phyloP scores from a whole-genome alignment of 2,329 filamentous ascomycete genomes.

The Colletotrichum sublineola region DNA sequence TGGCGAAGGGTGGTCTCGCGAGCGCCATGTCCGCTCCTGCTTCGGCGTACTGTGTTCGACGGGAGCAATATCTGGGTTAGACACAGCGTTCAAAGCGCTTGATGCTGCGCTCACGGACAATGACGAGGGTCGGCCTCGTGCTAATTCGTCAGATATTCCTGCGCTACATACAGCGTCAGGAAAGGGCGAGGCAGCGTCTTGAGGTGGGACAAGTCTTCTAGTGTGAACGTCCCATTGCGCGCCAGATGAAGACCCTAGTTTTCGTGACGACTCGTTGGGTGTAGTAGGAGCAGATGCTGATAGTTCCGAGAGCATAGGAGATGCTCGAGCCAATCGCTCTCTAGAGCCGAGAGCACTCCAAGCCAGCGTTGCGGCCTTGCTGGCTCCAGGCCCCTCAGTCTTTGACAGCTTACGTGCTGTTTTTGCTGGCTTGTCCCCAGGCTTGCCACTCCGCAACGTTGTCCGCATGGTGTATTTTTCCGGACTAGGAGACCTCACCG shows the following conservation, averaged over 20 bases:
- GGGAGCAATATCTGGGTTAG: conserved; percentile 37
- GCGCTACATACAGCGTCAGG: conserved; percentile 47
- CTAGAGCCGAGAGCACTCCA: conserved; percentile 65
- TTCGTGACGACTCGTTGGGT: conserved; percentile 51
- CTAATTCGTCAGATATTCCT: conserved; percentile 58
- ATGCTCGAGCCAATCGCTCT: conserved; percentile 51
- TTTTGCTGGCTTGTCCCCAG: conserved; percentile 58
- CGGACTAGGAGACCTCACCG: conserved; percentile 66
- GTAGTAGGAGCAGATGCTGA: conserved; percentile 45
- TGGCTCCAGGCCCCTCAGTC: conserved; percentile 65
- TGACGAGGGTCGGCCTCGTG: conserved; percentile 56
- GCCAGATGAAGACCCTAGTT: conserved; percentile 47
- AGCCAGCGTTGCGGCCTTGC: conserved; percentile 74
- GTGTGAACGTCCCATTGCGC: conserved; percentile 69
- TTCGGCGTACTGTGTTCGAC: conserved; percentile 32
- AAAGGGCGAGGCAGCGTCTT: conserved; percentile 50
- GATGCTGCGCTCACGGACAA: conserved; percentile 69
- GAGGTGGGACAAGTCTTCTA: conserved; percentile 61
- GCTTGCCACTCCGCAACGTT: conserved; percentile 67
- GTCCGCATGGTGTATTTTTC: conserved; percentile 74
- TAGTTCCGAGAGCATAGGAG: conserved; percentile 46
- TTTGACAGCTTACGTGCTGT: conserved; percentile 57
- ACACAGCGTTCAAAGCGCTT: conserved; percentile 61
- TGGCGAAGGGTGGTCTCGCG: conserved; percentile 10
- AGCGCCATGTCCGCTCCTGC: conserved; percentile 12